Evolutionary conservation across 306 rosid genomes (phyloP), one percentile per base, ranked within the genome.

Genomic region (Oxytropis ochrocephala): DNA sequence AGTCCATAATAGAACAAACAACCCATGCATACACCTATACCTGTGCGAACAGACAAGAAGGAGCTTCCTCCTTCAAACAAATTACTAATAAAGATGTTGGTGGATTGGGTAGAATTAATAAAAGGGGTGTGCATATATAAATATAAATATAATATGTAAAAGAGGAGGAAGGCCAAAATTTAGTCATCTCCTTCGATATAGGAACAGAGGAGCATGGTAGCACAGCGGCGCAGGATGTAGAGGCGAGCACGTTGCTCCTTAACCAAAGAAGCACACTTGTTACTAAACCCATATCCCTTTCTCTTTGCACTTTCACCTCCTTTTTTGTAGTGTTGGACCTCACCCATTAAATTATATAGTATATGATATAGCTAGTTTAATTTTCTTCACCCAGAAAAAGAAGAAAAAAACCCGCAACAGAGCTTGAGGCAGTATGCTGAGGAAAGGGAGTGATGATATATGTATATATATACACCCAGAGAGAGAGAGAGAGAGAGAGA

Each of bases 201-300:
- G 86, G 93, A 93, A 72, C 98, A 88, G 54, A 90, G 96, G 38
- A 93, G 97, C 96, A 90, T 90, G 79, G 96, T 88, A 70, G 98
- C 98, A 65, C 98, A 93, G 33, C 97, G 96, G 41, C 97, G 92
- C 1, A 94, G 71, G 63, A 94, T 93, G 82, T 93, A 93, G 38
- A 93, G 78, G 17, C 96, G 88, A 44, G 94, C 96, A 35, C 94
- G 94, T 59, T 94, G 98, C 72, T 94, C 85, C 78, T 87, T 90
- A 39, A 85, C 87, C 56, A 90, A 70, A 50, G 88, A 78, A 57
- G 89, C 81, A 63, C 98, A 90, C 79, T 88, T 87, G 60, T 83
- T 76, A 48, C 86, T 81, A 62, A 90, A 83, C 0, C 95, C 79
- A 63, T 70, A 4, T 32, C 77, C 58, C 67, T 76, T 85, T 66